Percentiles rank a stretch among this genome's conserved stretches.
Conservation (phyloP, 169 alveolate species). For the Babesia sp. region DNA sequence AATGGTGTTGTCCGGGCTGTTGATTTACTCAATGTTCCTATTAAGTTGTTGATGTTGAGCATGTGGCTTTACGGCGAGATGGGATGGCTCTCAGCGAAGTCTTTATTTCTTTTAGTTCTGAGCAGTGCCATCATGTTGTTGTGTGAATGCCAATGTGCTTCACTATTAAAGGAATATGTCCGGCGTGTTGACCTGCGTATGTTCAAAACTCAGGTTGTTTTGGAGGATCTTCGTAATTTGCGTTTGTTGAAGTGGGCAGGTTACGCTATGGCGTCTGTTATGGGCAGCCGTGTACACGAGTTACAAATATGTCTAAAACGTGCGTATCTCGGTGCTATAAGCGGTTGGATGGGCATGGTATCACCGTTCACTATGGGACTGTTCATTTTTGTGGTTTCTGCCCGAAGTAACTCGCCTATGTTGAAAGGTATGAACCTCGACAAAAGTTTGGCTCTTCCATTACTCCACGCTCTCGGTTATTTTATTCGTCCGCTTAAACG, state of each 20-base stretch:
- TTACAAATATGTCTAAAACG: conserved; percentile 64
- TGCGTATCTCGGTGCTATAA: conserved; percentile 37
- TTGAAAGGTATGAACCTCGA: conserved; percentile 48
- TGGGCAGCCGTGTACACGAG: conserved; percentile 57
- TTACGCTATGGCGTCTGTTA: conserved; percentile 42
- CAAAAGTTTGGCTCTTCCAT: conserved; percentile 49
- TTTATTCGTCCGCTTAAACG: conserved; percentile 58
- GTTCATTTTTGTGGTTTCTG: conserved; percentile 41
- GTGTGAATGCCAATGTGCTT: conserved; percentile 60
- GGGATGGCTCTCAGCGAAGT: conserved; percentile 31
- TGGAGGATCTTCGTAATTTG: conserved; percentile 47
- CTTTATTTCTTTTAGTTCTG: conserved; percentile 15
- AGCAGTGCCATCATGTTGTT: conserved; percentile 45
- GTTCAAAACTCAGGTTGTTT: conserved; percentile 50
- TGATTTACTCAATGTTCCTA: conserved; percentile 45
- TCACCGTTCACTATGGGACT: conserved; percentile 48
- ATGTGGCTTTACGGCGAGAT: conserved; percentile 57
- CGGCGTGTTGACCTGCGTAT: conserved; percentile 42
- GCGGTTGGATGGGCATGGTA: conserved; percentile 61
- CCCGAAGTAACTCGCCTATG: conserved; percentile 14
- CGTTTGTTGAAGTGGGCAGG: conserved; percentile 56
- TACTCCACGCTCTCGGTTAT: conserved; percentile 52
- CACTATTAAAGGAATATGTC: conserved; percentile 53
- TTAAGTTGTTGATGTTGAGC: conserved; percentile 48
- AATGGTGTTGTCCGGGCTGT: conserved; percentile 46